Evolutionary conservation across 2,329 filamentous ascomycete species (phyloP).

Genomic region (Stagonosporopsis chrysanthemi): DNA sequence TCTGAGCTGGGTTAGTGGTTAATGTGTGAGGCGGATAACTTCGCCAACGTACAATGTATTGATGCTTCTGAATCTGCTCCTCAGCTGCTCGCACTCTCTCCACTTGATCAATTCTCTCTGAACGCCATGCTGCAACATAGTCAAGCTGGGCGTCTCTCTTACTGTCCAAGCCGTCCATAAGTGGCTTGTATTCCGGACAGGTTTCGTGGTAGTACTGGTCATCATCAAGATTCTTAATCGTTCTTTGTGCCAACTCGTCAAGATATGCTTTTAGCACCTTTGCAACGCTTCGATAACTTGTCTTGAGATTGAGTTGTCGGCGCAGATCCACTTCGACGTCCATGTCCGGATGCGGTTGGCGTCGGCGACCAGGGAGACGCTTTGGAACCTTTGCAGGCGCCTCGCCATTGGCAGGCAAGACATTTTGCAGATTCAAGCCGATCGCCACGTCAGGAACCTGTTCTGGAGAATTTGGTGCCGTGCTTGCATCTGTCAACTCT

Average conservation of each 20-base stretch:
- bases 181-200: conserved; percentile 60
- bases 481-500: conserved; percentile 48
- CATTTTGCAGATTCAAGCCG: conserved; percentile 44
- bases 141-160: conserved; percentile 53
- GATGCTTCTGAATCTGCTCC: conserved; percentile 43
- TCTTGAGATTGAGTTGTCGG: conserved; percentile 72
- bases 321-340: conserved; percentile 57
- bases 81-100: conserved; percentile 46
- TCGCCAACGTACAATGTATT: conserved; percentile 44
- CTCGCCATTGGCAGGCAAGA: conserved; percentile 47
- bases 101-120: conserved; percentile 48
- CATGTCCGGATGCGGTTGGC: conserved; percentile 56
- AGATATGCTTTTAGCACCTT: conserved; percentile 69
- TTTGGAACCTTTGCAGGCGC: conserved; percentile 46
- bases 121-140: conserved; percentile 49
- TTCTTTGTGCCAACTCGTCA: conserved; percentile 69
- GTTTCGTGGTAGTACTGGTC: conserved; percentile 62
- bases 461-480: conserved; percentile 47
- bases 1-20: conserved; percentile 22
- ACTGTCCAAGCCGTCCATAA: conserved; percentile 62
- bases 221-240: conserved; percentile 64
- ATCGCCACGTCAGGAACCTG: conserved; percentile 44
- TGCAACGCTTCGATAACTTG: conserved; percentile 68
- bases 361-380: conserved; percentile 53
- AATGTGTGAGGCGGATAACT: neutral